Conservation (phyloP, 352 stramenopile species). For the Sclerospora graminicola region DNA sequence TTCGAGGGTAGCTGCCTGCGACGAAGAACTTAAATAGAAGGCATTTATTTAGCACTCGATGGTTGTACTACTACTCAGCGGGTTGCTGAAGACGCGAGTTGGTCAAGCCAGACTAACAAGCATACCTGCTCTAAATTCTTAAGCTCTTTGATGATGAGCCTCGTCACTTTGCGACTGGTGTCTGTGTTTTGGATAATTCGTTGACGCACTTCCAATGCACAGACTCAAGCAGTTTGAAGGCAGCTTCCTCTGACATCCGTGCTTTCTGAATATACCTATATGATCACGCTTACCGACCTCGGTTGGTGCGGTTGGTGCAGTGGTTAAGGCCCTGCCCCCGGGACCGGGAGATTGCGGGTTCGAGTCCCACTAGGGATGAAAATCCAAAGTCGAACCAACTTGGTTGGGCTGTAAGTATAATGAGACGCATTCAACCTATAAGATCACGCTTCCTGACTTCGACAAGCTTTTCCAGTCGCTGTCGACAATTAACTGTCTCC, state of each 20-base stretch:
- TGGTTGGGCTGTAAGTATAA: too few relatives aligned
- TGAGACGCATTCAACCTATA: too few relatives aligned
- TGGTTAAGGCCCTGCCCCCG: too few relatives aligned
- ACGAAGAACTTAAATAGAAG: constrained; percentile 24
- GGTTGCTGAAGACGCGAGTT: constrained; percentile 48
- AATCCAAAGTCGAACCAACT: too few relatives aligned
- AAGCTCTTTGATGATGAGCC: constrained; percentile 48
- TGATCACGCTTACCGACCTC: too few relatives aligned
- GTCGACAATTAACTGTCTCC: constrained; percentile 47
- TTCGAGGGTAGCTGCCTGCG: neutral
- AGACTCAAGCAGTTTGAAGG: constrained; percentile 39
- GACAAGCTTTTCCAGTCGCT: constrained; percentile 62
- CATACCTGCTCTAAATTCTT: constrained; percentile 48
- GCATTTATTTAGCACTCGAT: constrained; percentile 39
- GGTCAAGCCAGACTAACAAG: neutral
- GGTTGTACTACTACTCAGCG: constrained; percentile 59
- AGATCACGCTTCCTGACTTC: constrained; percentile 66
- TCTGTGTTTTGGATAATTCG: constrained; percentile 41
- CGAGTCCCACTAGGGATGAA: too few relatives aligned
- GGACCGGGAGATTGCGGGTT: too few relatives aligned
- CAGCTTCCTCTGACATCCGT: constrained; percentile 50
- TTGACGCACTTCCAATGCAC: constrained; percentile 38
- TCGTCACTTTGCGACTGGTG: constrained; percentile 42
- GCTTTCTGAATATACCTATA: constrained; percentile 52
- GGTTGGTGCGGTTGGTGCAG: too few relatives aligned